These are phyloP conservation scores for Penicillium bialowiezense DNA, from an alignment of 495 filamentous ascomycete species.

Conservation along the genomic window DNA sequence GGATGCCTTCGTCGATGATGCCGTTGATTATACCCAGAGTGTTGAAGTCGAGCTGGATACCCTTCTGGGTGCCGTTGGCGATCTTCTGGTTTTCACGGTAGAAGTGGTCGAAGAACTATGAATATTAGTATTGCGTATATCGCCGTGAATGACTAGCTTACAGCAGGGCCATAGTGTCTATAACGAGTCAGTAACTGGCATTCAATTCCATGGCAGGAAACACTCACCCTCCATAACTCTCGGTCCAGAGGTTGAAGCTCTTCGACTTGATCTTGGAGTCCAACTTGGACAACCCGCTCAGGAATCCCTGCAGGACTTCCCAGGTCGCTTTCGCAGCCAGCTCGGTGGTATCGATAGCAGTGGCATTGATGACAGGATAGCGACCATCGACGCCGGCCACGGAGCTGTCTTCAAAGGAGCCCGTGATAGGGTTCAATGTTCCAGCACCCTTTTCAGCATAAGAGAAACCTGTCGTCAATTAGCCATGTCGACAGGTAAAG, in stretches of 20 bases:
- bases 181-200: slow-evolving; percentile 11
- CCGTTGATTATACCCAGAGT: slow-evolving; percentile 61
- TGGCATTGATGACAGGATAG: slow-evolving; percentile 46
- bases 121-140: slow-evolving; percentile 23
- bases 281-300: slow-evolving; percentile 47
- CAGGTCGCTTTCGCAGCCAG: slow-evolving; percentile 55
- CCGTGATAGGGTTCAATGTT: slow-evolving; percentile 45
- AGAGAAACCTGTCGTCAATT: slow-evolving; percentile 45
- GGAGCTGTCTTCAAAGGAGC: slow-evolving; percentile 39
- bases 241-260: slow-evolving; percentile 49
- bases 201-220: slow-evolving; percentile 21
- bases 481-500: not conserved
- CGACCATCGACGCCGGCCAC: slow-evolving; percentile 44
- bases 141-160: no score
- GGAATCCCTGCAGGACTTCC: slow-evolving; percentile 57
- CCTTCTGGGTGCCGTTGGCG: slow-evolving; percentile 37
- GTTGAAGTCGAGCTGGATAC: slow-evolving; percentile 44
- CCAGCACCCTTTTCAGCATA: slow-evolving; percentile 43
- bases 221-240: slow-evolving; percentile 64
- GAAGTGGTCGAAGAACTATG: slow-evolving; percentile 52
- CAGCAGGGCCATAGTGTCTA: slow-evolving; percentile 47
- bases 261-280: slow-evolving; percentile 51
- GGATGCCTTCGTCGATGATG: slow-evolving; percentile 69
- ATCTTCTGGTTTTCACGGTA: slow-evolving; percentile 58
- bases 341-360: slow-evolving; percentile 47